Evolutionary conservation across 148 eudicot species (phyloP).

Genomic region (Diospyros lotus): DNA sequence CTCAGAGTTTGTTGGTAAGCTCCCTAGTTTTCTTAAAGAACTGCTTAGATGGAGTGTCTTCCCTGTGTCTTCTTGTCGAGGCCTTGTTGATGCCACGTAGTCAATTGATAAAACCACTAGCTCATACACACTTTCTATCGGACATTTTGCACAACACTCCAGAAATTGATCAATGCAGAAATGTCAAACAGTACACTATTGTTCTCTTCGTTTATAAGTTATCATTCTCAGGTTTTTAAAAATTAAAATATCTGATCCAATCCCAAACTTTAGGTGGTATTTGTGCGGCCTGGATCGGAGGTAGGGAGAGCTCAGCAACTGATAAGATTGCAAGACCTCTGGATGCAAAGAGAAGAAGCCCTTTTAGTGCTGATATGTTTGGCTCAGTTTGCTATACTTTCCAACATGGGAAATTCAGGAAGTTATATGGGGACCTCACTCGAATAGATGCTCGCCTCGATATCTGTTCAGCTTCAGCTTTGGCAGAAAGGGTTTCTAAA

Average conservation of each 20-base stretch:
- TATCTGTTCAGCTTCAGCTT: slow-evolving; percentile 54
- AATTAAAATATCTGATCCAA: not conserved
- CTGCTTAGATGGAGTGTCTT: too few species aligned
- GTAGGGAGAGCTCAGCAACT: slow-evolving; percentile 28
- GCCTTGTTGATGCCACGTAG: not conserved
- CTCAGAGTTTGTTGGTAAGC: too few species aligned
- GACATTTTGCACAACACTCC: too few species aligned
- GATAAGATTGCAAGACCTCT: slow-evolving; percentile 16
- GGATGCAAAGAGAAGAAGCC: slow-evolving; percentile 29
- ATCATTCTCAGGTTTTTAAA: not conserved
- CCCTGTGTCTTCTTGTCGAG: too few species aligned
- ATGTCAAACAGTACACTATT: not conserved
- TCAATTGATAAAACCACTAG: too few species aligned
- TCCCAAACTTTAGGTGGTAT: slow-evolving; percentile 40
- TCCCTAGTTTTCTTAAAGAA: too few species aligned
- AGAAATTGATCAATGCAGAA: too few species aligned
- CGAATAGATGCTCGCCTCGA: slow-evolving; percentile 81
- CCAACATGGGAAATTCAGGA: slow-evolving; percentile 75
- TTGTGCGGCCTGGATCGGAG: slow-evolving; percentile 59
- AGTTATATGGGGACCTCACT: slow-evolving; percentile 54
- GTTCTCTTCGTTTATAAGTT: not conserved
- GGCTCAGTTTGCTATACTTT: slow-evolving; percentile 68
- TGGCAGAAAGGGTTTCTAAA: slow-evolving; percentile 40
- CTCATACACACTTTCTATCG: too few species aligned
- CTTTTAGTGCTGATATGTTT: slow-evolving; percentile 70